Evolutionary conservation across 345 rosid species (phyloP).

Genomic region (Cardamine chenopodiifolia): DNA sequence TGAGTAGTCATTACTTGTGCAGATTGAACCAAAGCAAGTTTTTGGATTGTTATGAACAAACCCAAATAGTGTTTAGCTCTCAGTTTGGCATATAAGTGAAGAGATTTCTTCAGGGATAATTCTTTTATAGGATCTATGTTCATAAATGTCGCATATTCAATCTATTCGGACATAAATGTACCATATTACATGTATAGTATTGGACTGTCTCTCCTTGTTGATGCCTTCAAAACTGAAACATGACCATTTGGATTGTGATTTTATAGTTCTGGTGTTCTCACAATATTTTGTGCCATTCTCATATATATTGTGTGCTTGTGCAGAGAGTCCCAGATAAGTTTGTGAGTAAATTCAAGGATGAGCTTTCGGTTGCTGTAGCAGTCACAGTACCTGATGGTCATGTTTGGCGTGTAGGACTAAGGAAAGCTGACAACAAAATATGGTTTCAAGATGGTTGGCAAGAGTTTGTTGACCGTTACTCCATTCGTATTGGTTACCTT

Average conservation of each 20-base stretch:
- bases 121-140: neutral
- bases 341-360: constrained; percentile 72
- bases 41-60: constrained; percentile 3
- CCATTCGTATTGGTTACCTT: constrained; percentile 73
- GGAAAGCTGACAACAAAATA: constrained; percentile 64
- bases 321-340: constrained; percentile 91
- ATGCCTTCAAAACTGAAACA: neutral
- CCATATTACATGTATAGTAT: no score
- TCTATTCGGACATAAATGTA: no score
- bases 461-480: constrained; percentile 76
- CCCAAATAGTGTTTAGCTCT: neutral
- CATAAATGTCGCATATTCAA: no score
- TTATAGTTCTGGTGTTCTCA: neutral
- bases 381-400: constrained; percentile 80
- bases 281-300: constrained; percentile 1
- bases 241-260: neutral
- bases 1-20: constrained; percentile 18
- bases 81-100: neutral
- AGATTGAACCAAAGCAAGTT: neutral
- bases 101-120: neutral
- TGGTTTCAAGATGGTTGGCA: constrained; percentile 91
- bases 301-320: constrained; percentile 41
- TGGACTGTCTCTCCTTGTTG: constrained; percentile 11
- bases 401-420: constrained; percentile 74
- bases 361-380: constrained; percentile 64